A percentile compares a stretch with the other conserved stretches of the same genome.
Evolutionary conservation across 2,329 filamentous ascomycete species (phyloP).

Genomic region (Lasiodiplodia hormozganensis): DNA sequence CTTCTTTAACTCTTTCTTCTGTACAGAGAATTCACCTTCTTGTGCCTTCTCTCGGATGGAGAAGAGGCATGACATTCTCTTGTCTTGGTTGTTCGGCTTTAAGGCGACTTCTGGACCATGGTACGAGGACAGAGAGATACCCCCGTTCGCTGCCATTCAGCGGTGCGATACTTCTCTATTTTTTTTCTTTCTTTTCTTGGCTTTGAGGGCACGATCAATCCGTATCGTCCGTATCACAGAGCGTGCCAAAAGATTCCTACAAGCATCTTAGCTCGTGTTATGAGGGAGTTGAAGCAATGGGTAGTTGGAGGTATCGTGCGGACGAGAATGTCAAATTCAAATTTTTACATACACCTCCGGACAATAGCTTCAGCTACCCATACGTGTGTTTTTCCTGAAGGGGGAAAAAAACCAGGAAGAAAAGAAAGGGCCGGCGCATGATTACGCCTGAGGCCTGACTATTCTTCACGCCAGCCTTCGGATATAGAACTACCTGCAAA

Average conservation of each 20-base stretch:
- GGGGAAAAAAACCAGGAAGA: neutral
- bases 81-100: slow-evolving; percentile 25
- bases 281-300: too few relatives aligned
- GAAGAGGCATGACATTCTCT: slow-evolving; percentile 3
- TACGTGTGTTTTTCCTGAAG: neutral
- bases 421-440: neutral
- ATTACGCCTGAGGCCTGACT: too few relatives aligned
- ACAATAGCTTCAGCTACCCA: neutral
- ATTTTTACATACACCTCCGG: neutral
- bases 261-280: too few relatives aligned
- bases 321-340: neutral
- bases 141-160: slow-evolving; percentile 13
- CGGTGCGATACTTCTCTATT: neutral
- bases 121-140: slow-evolving; percentile 25
- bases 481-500: too few relatives aligned
- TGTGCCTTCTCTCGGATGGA: neutral
- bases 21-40: slow-evolving; percentile 12
- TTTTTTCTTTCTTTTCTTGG: neutral
- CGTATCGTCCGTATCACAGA: too few relatives aligned
- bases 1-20: slow-evolving; percentile 11
- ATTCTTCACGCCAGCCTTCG: too few relatives aligned
- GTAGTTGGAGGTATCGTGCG: neutral
- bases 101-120: slow-evolving; percentile 27
- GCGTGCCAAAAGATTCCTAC: neutral
- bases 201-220: neutral